Base-by-base conservation (phyloP, 2,329 filamentous ascomycete species). In the Hypocreales sp. region DNA sequence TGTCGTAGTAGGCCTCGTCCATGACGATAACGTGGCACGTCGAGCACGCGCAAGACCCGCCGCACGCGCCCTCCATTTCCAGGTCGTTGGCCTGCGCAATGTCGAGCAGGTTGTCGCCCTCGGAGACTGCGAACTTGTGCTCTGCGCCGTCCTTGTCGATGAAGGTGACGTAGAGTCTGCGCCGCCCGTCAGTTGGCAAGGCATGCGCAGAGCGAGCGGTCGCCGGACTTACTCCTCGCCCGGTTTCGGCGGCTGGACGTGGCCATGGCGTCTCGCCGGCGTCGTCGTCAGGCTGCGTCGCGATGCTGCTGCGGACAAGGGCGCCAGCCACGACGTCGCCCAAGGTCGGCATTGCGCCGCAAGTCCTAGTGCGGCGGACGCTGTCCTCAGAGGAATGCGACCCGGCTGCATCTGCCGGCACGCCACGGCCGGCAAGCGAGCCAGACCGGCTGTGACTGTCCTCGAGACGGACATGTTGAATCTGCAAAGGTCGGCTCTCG, bases 51-150 rank as follows among this genome's bases (percentile, higher is more conserved):
- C 84, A 93, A 19, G 81, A 90, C 14, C 84, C 90, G 40, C 90
- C 90, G 47, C 90, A 98, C 9, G 90, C 90, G 35, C 90, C 86
- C 62, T 98, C 90, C 87, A 98, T 95, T 53, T 98, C 90, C 22
- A 98, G 61, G 46, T 95, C 87, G 53, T 95, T 72, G 24, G 79
- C 82, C 51, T 94, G 87, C 14, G 87, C 90, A 45, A 98, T 87
- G 46, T 95, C 87, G 29, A 98, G 66, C 29, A 98, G 62, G 52
- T 98, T 98, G 54, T 93, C 84, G 26, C 90, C 90, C 41, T 79
- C 73, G 10, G 72, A 63, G 7, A 94, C 87, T 33, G 78, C 73
- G 43, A 94, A 72, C 34, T 77, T 81, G 50, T 81, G 67, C 38
- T 74, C 65, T 17, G 70, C 61, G 27, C 76, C 76, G 13, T 94